Base-by-base conservation (phyloP, 1,284 basidiomycete genomes). In the Ceratobasidium sp. region DNA sequence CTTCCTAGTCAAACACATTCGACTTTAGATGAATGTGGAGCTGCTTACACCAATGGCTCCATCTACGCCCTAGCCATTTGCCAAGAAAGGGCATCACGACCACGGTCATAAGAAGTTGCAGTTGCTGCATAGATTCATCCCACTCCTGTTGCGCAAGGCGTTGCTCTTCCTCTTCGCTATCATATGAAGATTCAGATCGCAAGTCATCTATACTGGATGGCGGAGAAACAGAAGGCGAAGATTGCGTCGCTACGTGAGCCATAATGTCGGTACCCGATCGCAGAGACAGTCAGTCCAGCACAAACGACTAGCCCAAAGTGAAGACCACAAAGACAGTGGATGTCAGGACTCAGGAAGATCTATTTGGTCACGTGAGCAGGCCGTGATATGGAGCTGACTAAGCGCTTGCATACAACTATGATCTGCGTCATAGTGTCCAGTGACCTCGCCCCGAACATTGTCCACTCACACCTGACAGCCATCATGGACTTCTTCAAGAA, bases 51-150 rank as follows among this genome's bases (percentile, higher is more conserved):
- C 93, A 94, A 83, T 95, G 90, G 81, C 93, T 94, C 89, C 93
- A 94, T 83, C 90, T 90, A 81, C 96, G 88, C 46, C 96, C 96
- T 57, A 96, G 84, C 90, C 92, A 97, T 84, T 95, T 96, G 64
- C 96, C 96, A 78, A 96, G 84, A 86, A 92, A 93, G 2, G 96
- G 96, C 77, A 97, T 87, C 68, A 97, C 86, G 57, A 97, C 91
- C 78, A 96, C 87, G 57, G 93, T 90, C 77, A 95, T 84, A 38
- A 97, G 89, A 81, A 94, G 89, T 82, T 94, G 91, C 64, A 98
- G 88, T 84, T 98, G 95, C 80, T 90, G 86, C 73, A 97, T 82
- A 82, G 92, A 94, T 84, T 97, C 96, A 82, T 96, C 93, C 96
- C 96, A 97, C 86, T 98, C 96, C 82, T 93, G 89, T 84, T 96